phyloP scores from a whole-genome alignment of 2,329 filamentous ascomycete species.

The Proliferodiscus dingleyae region DNA sequence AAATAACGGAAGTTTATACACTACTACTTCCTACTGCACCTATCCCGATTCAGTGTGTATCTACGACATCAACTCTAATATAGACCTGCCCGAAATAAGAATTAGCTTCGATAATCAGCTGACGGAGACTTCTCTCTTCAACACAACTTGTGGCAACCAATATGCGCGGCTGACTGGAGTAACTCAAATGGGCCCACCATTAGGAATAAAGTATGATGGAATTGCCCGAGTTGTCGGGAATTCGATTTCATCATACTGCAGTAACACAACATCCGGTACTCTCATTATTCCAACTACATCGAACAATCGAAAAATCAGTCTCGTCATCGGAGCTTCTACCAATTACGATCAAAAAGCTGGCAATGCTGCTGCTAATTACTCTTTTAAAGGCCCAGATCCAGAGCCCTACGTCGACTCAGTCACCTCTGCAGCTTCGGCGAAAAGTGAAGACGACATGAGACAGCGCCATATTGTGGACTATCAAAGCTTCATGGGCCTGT shows the following conservation, averaged over 20 bases:
- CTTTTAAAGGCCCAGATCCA: conserved; percentile 46
- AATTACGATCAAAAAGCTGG: conserved; percentile 48
- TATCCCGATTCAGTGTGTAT: conserved; percentile 36
- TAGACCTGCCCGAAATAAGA: conserved; percentile 36
- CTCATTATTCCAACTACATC: conserved; percentile 29
- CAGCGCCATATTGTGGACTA: conserved; percentile 39
- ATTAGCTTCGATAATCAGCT: conserved; percentile 41
- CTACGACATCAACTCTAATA: conserved; percentile 22
- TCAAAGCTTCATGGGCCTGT: conserved; percentile 34
- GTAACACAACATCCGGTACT: conserved; percentile 19
- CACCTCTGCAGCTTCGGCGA: conserved; percentile 32
- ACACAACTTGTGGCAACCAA: conserved; percentile 31
- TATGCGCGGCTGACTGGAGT: conserved; percentile 32
- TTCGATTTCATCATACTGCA: conserved; percentile 11
- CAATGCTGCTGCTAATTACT: conserved; percentile 38
- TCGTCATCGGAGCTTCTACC: conserved; percentile 43
- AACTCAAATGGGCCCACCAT: conserved; percentile 37
- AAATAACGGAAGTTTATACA: conserved; percentile 28
- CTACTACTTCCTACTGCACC: conserved; percentile 40
- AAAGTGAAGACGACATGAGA: conserved; percentile 31
- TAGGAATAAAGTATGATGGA: conserved; percentile 42
- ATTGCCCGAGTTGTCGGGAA: conserved; percentile 31
- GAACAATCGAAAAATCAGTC: conserved; percentile 26
- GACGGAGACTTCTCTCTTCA: conserved; percentile 26
- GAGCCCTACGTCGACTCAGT: conserved; percentile 33